Evolutionary conservation across 257 asterid species (phyloP).

Genomic region (Gentiana straminea): DNA sequence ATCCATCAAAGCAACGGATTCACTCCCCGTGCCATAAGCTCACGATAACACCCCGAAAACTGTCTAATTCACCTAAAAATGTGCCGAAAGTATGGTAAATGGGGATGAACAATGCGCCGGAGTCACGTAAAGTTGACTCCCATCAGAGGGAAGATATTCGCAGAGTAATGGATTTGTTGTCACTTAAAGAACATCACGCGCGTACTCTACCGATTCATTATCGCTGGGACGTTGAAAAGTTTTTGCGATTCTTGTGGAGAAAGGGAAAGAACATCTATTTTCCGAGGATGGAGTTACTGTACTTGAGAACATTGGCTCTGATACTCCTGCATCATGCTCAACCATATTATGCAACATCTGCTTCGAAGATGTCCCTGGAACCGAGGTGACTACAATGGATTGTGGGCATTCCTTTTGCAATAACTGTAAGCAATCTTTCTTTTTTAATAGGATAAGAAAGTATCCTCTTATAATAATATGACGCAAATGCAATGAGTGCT

Average conservation of each 20-base stretch:
- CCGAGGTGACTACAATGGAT: constrained; percentile 64
- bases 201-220: constrained; percentile 84
- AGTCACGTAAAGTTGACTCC: no score
- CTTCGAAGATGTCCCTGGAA: constrained; percentile 58
- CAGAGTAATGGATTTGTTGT: constrained; percentile 82
- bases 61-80: no score
- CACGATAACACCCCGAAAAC: no score
- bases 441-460: not conserved
- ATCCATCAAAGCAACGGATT: no score
- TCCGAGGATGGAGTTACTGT: constrained; percentile 67
- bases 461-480: no score
- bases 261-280: constrained; percentile 68
- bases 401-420: constrained; percentile 96
- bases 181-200: constrained; percentile 84
- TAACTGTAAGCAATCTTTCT: constrained; percentile 44
- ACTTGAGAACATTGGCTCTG: constrained; percentile 30
- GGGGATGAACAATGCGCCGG: no score
- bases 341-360: constrained; percentile 54
- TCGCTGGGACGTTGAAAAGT: constrained; percentile 82
- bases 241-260: constrained; percentile 70
- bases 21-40: no score
- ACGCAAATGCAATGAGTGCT: no score
- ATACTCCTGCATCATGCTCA: constrained; percentile 28
- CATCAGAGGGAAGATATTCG: constrained; percentile 62
- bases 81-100: no score